Evolutionary conservation across 1,284 basidiomycete genomes (phyloP).

Genomic region (Puccinia sorghi): DNA sequence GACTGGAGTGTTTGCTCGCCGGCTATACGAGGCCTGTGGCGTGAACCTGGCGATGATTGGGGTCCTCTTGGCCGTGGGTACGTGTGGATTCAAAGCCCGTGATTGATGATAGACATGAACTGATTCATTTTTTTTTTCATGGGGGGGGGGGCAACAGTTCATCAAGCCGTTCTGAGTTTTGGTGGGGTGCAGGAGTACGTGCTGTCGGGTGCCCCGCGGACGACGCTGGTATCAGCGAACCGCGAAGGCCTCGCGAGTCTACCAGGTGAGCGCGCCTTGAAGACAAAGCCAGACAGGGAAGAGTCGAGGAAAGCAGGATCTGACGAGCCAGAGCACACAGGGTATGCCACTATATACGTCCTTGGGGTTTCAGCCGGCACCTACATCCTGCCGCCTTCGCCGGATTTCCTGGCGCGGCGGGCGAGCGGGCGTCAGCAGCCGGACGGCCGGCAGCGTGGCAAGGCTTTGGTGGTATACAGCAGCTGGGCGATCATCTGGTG

Average conservation of each 20-base stretch:
- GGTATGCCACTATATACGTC: constrained; percentile 86
- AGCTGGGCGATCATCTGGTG: constrained; percentile 79
- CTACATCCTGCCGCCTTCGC: constrained; percentile 74
- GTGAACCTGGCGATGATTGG: constrained; percentile 69
- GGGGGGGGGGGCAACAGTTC: constrained; percentile 61
- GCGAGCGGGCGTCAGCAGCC: constrained; percentile 25
- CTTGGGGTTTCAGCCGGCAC: constrained; percentile 81
- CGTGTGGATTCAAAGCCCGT: constrained; percentile 54
- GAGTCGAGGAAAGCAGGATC: too few relatives aligned
- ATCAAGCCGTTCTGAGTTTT: constrained; percentile 68
- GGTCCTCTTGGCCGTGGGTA: constrained; percentile 68
- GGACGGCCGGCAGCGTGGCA: constrained; percentile 59
- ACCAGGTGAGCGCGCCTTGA: constrained; percentile 63
- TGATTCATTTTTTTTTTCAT: constrained; percentile 2
- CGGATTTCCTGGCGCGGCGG: constrained; percentile 64
- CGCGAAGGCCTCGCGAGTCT: constrained; percentile 88
- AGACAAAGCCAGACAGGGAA: too few relatives aligned
- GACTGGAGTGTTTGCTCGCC: constrained; percentile 70
- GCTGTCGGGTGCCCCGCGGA: constrained; percentile 65
- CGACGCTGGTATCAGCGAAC: constrained; percentile 72
- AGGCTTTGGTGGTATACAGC: constrained; percentile 72
- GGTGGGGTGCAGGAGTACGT: constrained; percentile 68
- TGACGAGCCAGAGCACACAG: constrained; percentile 61
- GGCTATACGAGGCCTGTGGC: constrained; percentile 62
- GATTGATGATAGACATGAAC: neutral